Base-by-base conservation (phyloP, 805 yeast species). In the Yamadazyma endophytica region DNA sequence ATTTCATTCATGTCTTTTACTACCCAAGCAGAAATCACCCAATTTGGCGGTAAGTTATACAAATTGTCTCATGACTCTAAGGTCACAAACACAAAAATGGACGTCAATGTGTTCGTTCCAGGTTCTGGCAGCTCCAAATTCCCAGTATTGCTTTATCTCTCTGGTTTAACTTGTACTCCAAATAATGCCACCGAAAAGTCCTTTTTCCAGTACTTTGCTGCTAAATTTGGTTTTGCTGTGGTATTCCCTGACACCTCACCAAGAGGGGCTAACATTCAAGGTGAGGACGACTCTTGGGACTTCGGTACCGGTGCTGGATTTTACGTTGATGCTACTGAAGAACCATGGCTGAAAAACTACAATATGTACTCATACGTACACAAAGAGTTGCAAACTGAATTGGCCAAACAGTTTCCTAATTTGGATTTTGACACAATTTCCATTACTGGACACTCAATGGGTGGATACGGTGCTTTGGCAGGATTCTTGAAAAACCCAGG, bases 401-500 rank as follows among this genome's bases (percentile, higher is more conserved):
- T 86, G 43, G 56, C 70, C 9, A 51, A 51, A 17, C 56, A 60
- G 12, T 70, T 56, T 33, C 38, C 61, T 2, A 56, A 59, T 24
- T 62, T 90, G 38, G 87, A 90, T 56, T 78, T 81, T 40, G 54
- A 61, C 23, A 79, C 73, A 24, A 70, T 79, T 31, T 74, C 90
- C 13, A 76, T 90, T 43, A 78, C 92, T n/a, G 98, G 98, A 26
- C 97, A 92, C 57, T 92, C 98, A 1, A 92, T 92, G 97, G 98
- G 98, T 30, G 98, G 98, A 1, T 86, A 75, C 54, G 98, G 97
- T 35, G 95, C 98, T 0, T 59, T 90, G 38, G 63, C 82, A 38
- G 71, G 75, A 11, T 73, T 68, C 43, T 60, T 90, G 37, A 74
- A 70, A 40, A 77, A 82, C 54, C 85, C 89, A 1, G 81, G 78